These are phyloP conservation scores for Solanum lycopersicoides DNA, from an alignment of 257 asterid genomes.

Conservation along the genomic window DNA sequence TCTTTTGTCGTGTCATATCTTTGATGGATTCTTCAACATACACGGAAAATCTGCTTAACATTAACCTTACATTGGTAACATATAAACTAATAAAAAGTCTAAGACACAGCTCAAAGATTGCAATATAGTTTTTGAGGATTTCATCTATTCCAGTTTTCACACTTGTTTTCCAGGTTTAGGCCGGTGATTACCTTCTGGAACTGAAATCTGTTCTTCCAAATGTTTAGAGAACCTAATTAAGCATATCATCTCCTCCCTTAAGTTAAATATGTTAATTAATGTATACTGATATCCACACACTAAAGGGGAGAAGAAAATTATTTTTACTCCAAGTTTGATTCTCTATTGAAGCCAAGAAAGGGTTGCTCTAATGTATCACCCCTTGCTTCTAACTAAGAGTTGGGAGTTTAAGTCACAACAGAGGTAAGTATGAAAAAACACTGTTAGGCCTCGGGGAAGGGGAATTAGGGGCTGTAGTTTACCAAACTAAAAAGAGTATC, in stretches of 20 bases:
- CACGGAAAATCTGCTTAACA: neutral
- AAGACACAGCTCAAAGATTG: neutral
- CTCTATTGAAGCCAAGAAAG: neutral
- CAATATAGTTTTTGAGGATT: neutral
- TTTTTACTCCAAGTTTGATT: neutral
- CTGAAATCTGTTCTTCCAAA: neutral
- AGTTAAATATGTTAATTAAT: neutral
- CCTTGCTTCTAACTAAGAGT: neutral
- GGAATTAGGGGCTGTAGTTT: neutral
- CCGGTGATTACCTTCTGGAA: neutral
- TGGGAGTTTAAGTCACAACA: neutral
- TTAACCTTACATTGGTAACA: neutral
- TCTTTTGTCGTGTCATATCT: neutral
- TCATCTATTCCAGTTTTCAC: neutral
- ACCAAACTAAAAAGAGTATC: neutral
- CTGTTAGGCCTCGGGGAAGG: neutral
- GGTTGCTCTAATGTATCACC: neutral
- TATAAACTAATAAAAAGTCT: neutral
- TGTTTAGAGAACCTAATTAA: neutral
- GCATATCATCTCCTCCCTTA: neutral
- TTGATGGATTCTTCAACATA: neutral
- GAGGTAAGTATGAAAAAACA: neutral
- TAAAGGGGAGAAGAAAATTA: neutral
- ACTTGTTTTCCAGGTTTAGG: neutral
- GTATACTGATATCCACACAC: neutral